phyloP scores from a whole-genome alignment of 1,284 basidiomycete species.

The Polyporus tsugae region DNA sequence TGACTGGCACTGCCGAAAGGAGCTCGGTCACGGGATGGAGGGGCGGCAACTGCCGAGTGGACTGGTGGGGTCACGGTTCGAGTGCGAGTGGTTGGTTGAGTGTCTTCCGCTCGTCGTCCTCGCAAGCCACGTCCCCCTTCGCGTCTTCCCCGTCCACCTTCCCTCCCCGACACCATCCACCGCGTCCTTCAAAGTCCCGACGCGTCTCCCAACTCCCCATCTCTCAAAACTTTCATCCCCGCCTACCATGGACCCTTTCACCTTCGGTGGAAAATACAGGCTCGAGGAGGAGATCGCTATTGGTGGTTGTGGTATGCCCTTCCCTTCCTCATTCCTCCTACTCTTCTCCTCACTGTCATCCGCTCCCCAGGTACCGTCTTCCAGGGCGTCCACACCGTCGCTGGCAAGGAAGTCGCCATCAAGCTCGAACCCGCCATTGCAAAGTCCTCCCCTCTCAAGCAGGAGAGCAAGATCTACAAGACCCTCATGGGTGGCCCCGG shows the following conservation, averaged over 20 bases:
- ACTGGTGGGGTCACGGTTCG: neutral
- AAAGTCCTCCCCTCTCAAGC: constrained; percentile 86
- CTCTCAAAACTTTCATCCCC: neutral
- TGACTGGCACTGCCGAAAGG: constrained; percentile 1
- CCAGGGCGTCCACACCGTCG: constrained; percentile 93
- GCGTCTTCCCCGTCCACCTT: neutral
- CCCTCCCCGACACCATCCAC: neutral
- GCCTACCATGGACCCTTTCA: constrained; percentile 63
- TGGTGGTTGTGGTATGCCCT: constrained; percentile 84
- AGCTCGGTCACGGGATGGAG: constrained; percentile 2
- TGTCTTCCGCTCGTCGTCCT: neutral
- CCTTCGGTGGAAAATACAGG: constrained; percentile 91
- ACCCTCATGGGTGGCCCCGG: constrained; percentile 93
- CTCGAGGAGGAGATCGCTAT: constrained; percentile 96
- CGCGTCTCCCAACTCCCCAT: neutral
- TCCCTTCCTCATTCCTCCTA: constrained; percentile 14
- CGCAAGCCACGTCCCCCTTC: neutral
- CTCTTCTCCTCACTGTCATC: constrained; percentile 16
- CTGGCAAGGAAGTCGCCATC: constrained; percentile 96
- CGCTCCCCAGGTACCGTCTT: constrained; percentile 61
- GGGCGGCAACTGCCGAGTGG: neutral
- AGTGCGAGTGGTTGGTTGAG: neutral
- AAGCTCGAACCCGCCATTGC: constrained; percentile 92
- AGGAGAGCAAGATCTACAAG: constrained; percentile 93
- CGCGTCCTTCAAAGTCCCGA: neutral